Base-by-base conservation (phyloP, 2,329 filamentous ascomycete genomes). In the Nigrospora osmanthi region DNA sequence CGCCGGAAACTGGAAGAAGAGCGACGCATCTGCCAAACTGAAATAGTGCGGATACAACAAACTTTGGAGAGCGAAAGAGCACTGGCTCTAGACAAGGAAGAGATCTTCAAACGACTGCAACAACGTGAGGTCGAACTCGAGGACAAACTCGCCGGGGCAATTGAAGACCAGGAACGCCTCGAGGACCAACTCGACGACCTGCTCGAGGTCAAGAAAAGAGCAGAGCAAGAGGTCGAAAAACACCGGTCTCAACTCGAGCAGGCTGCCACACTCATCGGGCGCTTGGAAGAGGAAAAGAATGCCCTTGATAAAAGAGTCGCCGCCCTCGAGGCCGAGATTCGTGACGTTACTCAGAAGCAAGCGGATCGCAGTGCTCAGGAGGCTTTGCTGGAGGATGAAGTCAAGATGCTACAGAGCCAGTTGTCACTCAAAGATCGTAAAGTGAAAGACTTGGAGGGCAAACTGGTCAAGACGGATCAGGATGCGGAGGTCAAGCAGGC, bases 61-160 rank as follows among this genome's bases (percentile, higher is more conserved):
- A 95, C 88, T 0, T 75, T 99, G 2, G 94, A 98, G 63, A 95
- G 90, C 53, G 94, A 98, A 65, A 82, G 93, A 41, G 88, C 91
- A n/a, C 74, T 98, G 36, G 93, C 93, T 1, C 71, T 98, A 6
- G 93, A 99, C 66, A 98, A 98, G 62, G 94, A 99, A 61, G 93
- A 98, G 58, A 98, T 99, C 48, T 98, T 97, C 73, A 94, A 91
- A 61, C 81, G 94, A n/a, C 73, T 98, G 17, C 93, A 96, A 60
- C 71, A 84, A 43, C 85, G 93, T n/a, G 93, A 98, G 65, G 77
- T 82, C 11, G 91, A 98, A 61, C 76, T 99, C 4, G 87, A 85
- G 43, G 94, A 98, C 58, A 96, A 97, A 68, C 77, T 99, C 28
- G 80, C 89, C 34, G 91, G 87, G 35, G 91, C 91, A 30, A 81